Conservation (phyloP, 2,329 filamentous ascomycete genomes). For the Davidsoniella eucalypti region DNA sequence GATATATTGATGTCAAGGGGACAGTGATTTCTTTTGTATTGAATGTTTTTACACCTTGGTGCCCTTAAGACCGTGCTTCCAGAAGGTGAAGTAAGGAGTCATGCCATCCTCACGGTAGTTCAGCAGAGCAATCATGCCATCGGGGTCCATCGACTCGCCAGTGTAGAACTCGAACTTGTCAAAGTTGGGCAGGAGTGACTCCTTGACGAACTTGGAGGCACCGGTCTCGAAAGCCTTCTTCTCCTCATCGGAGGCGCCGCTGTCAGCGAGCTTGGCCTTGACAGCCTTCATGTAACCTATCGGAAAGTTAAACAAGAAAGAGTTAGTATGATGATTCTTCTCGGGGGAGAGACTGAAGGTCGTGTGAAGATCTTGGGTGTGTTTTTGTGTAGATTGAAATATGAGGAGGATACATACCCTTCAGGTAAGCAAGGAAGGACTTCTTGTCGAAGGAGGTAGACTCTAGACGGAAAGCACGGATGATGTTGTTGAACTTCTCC, state of each 20-base stretch:
- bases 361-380: no score
- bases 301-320: neutral
- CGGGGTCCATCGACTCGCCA: conserved; percentile 81
- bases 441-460: conserved; percentile 76
- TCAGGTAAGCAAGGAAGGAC: conserved; percentile 65
- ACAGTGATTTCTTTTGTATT: neutral
- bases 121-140: conserved; percentile 87
- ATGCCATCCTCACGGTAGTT: conserved; percentile 96
- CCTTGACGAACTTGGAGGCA: conserved; percentile 61
- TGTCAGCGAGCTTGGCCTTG: conserved; percentile 51
- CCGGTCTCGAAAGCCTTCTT: conserved; percentile 67
- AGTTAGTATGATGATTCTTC: neutral
- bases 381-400: no score
- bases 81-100: conserved; percentile 77
- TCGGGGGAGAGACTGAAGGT: no score
- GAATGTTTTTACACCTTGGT: conserved; percentile 64
- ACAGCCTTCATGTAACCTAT: conserved; percentile 83
- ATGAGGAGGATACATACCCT: conserved; percentile 41
- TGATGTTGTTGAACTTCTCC: conserved; percentile 73
- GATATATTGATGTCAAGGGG: neutral
- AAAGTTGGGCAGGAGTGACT: conserved; percentile 66
- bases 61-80: conserved; percentile 84
- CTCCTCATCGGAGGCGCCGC: conserved; percentile 43
- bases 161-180: conserved; percentile 93
- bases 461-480: conserved; percentile 81